A percentile compares a stretch with the other conserved stretches of the same genome.
Conservation (phyloP, 305 asterid species). For the Ilex paraguariensis region DNA sequence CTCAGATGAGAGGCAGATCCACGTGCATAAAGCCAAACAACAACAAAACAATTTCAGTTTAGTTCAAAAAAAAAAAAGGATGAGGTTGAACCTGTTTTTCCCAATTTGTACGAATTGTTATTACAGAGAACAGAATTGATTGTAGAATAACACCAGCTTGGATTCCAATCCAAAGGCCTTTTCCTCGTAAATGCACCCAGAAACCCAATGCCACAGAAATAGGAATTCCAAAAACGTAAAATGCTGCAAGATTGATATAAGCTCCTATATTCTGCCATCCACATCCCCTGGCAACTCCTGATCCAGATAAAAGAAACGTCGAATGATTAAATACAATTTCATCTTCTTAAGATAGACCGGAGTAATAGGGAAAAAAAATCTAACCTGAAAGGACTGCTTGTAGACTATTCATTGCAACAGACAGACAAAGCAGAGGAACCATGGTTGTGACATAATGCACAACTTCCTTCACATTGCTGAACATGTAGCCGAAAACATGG, state of each 20-base stretch:
- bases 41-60: no score
- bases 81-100: conserved; percentile 40
- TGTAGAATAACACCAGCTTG: conserved; percentile 51
- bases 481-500: conserved; percentile 54
- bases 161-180: conserved; percentile 69
- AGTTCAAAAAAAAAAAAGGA: background rate
- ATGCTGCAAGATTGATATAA: conserved; percentile 63
- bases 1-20: no score
- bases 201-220: conserved; percentile 46
- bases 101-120: conserved; percentile 54
- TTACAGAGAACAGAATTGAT: conserved; percentile 29
- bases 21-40: no score
- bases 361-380: background rate
- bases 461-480: conserved; percentile 68
- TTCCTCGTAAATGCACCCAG: conserved; percentile 46
- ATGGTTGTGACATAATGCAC: conserved; percentile 50
- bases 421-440: conserved; percentile 66
- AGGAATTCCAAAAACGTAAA: conserved; percentile 64
- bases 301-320: no score
- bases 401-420: conserved; percentile 40
- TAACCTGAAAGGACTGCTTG: conserved; percentile 65
- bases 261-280: conserved; percentile 89
- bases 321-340: no score
- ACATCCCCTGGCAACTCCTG: conserved; percentile 72
- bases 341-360: no score